phyloP scores from a whole-genome alignment of 2,329 filamentous ascomycete species.

The Aspergillus fumigatus region DNA sequence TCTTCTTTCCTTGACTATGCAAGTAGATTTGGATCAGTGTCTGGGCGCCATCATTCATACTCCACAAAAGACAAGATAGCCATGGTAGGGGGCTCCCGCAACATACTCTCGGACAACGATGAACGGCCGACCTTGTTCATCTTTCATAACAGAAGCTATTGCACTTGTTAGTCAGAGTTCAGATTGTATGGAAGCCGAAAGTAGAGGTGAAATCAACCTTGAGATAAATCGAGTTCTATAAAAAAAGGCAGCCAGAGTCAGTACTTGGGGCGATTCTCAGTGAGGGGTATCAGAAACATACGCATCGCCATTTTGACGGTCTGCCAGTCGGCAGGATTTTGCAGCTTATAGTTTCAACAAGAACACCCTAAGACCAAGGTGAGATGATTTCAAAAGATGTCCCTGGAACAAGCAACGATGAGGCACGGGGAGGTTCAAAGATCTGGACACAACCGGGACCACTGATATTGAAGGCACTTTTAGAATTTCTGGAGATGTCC shows the following conservation, averaged over 20 bases:
- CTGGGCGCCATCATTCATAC: background rate
- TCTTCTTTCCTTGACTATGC: constrained; percentile 89
- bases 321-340: constrained; percentile 28
- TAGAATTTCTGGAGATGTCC: constrained; percentile 33
- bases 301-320: constrained; percentile 46
- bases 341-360: background rate
- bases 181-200: constrained; percentile 11
- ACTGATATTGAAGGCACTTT: constrained; percentile 19
- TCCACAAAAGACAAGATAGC: background rate
- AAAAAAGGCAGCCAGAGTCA: constrained; percentile 10
- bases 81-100: constrained; percentile 11
- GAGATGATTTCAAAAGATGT: background rate
- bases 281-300: constrained; percentile 40
- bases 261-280: constrained; percentile 22
- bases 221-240: constrained; percentile 47
- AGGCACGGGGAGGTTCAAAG: constrained; percentile 2
- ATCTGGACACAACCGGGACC: constrained; percentile 12
- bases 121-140: constrained; percentile 95
- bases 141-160: constrained; percentile 75
- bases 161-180: constrained; percentile 20
- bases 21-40: constrained; percentile 1
- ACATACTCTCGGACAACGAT: constrained; percentile 96
- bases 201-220: constrained; percentile 31
- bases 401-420: background rate
- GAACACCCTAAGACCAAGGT: background rate